A percentile compares a stretch with the other conserved stretches of the same genome.
Conservation (phyloP, 164 flowering plant species). For the Macadamia tetraphylla region DNA sequence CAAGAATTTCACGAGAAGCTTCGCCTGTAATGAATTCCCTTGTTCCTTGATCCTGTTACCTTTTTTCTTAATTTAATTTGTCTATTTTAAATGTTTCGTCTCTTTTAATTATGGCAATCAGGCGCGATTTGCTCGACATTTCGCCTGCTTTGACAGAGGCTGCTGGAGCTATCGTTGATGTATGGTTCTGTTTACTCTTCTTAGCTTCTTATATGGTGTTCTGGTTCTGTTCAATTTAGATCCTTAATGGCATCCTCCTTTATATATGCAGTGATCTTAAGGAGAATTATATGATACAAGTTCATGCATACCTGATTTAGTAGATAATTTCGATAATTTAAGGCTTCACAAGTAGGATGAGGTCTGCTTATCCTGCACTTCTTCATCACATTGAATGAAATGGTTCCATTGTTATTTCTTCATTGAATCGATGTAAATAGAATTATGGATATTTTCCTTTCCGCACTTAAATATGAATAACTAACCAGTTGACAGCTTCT, state of each 20-base stretch:
- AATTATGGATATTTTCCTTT: no score
- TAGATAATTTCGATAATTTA: no score
- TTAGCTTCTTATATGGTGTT: neutral
- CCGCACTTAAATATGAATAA: no score
- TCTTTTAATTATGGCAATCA: conserved; percentile 16
- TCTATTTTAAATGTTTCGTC: neutral
- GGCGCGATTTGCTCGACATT: conserved; percentile 88
- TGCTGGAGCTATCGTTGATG: conserved; percentile 93
- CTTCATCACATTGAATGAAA: no score
- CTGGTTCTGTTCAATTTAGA: neutral
- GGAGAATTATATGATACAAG: neutral
- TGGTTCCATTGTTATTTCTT: no score
- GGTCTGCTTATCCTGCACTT: no score
- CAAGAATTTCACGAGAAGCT: conserved; percentile 59
- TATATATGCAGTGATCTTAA: neutral
- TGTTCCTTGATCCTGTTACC: neutral
- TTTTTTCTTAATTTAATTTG: neutral
- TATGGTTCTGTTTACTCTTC: conserved; percentile 22
- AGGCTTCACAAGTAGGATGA: no score
- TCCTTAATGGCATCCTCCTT: neutral
- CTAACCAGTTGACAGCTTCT: no score
- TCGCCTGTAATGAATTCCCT: conserved; percentile 56
- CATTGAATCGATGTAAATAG: no score
- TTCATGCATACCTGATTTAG: no score
- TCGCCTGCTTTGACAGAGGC: conserved; percentile 86